Base-by-base conservation (phyloP, 78 protist genomes). In the Dictyostelium citrinum region DNA sequence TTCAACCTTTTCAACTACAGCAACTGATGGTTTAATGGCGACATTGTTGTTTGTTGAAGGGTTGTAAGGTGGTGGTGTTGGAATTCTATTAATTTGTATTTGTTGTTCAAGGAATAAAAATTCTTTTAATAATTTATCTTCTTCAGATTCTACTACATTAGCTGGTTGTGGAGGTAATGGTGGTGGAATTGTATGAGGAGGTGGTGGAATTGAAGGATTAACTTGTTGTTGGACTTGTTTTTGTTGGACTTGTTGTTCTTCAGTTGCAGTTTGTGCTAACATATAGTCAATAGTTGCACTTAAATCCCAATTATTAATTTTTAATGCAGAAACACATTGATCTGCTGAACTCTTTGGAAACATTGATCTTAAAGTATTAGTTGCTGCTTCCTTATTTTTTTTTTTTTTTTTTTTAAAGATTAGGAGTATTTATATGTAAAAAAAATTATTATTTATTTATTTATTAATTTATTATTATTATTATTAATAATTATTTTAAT, bases 321-420 rank as follows among this genome's bases (percentile, higher is more conserved):
- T 77, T 43, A 88, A 68, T 37, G 93, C 78, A 20, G 27, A 45
- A 12, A 88, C 61, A 29, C 51, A 43, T 45, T 64, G 74, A 3
- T 88, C 93, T 37, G 77, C 67, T 41, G 93, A 64, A 29, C 67
- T 35, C 20, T 79, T 78, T 77, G 93, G 93, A 70, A 88, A 88
- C 93, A 88, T 88, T 17, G 81, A 17, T 78, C 81, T 88, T 46
- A 88, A n/a, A 33, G 72, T 64, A 24, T n/a, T 24, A 1, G 35
- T 24, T 64, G 72, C 72, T 10, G 33, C 20, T 3, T 64, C 72
- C 72, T 55, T 55, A 5, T 51, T 51, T 17, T 51, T 51, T 17
- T 51, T 51, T 17, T 51, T 51, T 17, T 51, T 55, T 20, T 16
- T 55, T 55, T 14, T 2, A 20, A 20, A 55, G 20, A 20, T 1